These are phyloP conservation scores for Euptelea pleiosperma DNA, from an alignment of 164 flowering plant species.

Conservation along the genomic window DNA sequence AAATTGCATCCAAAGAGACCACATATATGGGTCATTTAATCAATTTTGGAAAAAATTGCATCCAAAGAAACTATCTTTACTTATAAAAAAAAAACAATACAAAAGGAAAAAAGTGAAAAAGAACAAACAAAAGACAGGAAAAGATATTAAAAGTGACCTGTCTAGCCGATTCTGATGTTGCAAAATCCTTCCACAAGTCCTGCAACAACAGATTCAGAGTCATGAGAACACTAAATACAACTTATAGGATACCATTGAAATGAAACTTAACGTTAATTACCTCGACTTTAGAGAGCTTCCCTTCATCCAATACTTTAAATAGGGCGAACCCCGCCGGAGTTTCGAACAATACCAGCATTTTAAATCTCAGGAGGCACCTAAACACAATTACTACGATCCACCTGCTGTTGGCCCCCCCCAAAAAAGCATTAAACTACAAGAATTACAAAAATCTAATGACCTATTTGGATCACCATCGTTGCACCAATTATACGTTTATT, in stretches of 20 bases:
- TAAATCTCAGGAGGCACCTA: conserved; percentile 11
- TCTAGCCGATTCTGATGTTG: conserved; percentile 65
- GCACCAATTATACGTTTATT: too few species aligned
- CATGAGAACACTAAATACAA: neutral
- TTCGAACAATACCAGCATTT: conserved; percentile 79
- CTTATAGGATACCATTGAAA: neutral
- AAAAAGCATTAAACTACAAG: neutral
- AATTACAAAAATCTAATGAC: neutral
- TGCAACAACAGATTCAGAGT: conserved; percentile 21
- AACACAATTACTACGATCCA: conserved; percentile 10
- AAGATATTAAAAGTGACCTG: conserved; percentile 32
- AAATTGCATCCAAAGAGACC: too few species aligned
- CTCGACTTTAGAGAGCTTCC: conserved; percentile 79
- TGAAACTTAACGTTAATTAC: conserved; percentile 18
- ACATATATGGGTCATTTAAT: too few species aligned
- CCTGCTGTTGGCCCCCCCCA: too few species aligned
- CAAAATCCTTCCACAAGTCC: conserved; percentile 76
- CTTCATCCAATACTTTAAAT: conserved; percentile 86
- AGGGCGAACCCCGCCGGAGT: conserved; percentile 93
- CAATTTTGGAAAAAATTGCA: too few species aligned
- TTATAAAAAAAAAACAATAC: neutral
- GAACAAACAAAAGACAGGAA: neutral
- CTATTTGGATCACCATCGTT: neutral
- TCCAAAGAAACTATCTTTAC: too few species aligned
- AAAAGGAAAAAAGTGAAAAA: conserved; percentile 4